These are phyloP conservation scores for Suhomyces terraborum DNA, from an alignment of 1,139 yeast species.

Conservation along the genomic window DNA sequence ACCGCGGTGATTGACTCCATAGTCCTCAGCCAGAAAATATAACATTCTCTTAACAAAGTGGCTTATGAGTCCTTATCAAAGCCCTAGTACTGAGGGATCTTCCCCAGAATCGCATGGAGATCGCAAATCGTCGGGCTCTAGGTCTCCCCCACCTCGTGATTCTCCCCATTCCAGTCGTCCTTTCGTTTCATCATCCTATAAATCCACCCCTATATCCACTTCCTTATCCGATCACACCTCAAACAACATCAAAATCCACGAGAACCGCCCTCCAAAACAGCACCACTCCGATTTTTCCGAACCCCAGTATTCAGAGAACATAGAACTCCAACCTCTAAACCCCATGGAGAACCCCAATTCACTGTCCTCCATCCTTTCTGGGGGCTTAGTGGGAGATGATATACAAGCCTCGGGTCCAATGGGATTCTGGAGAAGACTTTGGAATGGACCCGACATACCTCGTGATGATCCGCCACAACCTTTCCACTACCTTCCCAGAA, in stretches of 20 bases:
- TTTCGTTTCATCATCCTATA: not conserved
- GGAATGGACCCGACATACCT: conserved; percentile 57
- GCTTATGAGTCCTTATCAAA: not conserved
- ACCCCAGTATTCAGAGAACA: conserved; percentile 1
- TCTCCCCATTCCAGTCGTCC: not conserved
- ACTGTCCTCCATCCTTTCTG: not conserved
- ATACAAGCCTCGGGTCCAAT: not conserved
- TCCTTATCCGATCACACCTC: not conserved
- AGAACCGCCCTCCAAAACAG: too few species aligned
- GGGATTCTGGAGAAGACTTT: conserved; percentile 16
- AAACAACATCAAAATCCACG: not conserved
- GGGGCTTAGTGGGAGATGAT: not conserved
- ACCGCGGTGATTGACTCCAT: not conserved
- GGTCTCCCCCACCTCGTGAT: not conserved
- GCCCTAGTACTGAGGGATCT: not conserved
- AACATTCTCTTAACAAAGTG: not conserved
- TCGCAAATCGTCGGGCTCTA: not conserved
- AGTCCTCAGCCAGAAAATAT: not conserved
- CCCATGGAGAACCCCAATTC: conserved; percentile 6
- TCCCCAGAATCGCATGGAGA: not conserved
- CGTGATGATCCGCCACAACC: conserved; percentile 50
- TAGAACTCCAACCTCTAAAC: conserved; percentile 8
- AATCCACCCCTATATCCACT: not conserved
- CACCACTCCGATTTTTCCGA: not conserved
- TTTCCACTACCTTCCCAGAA: conserved; percentile 24